phyloP scores from a whole-genome alignment of 768 basidiomycete species.

The Kockovaella imperatae region DNA sequence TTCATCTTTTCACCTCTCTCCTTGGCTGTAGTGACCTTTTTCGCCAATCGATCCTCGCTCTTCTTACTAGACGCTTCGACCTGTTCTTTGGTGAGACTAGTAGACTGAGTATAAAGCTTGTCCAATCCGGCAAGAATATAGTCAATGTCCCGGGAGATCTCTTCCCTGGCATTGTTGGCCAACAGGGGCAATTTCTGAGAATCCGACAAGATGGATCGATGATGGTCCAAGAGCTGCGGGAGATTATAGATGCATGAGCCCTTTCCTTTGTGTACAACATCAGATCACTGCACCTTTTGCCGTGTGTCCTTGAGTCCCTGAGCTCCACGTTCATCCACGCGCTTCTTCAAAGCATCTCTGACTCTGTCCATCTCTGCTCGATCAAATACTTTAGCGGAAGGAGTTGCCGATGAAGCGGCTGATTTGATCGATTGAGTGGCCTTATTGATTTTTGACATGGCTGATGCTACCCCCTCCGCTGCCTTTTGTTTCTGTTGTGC shows the following conservation, averaged over 20 bases:
- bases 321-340: slow-evolving; percentile 10
- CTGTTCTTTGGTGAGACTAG: slow-evolving; percentile 21
- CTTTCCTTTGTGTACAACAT: not conserved
- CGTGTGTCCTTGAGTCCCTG: slow-evolving; percentile 10
- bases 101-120: slow-evolving; percentile 29
- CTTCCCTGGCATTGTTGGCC: slow-evolving; percentile 8
- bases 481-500: not conserved
- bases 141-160: slow-evolving; percentile 28
- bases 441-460: slow-evolving; percentile 7
- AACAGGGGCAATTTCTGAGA: slow-evolving; percentile 12
- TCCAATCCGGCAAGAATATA: slow-evolving; percentile 31
- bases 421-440: not conserved
- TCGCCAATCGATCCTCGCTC: slow-evolving; percentile 21
- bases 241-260: no score
- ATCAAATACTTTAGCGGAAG: slow-evolving; percentile 5
- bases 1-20: slow-evolving; percentile 12
- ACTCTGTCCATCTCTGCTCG: slow-evolving; percentile 9
- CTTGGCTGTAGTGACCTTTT: slow-evolving; percentile 17
- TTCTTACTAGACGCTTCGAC: slow-evolving; percentile 17
- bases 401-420: not conserved
- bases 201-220: slow-evolving; percentile 7
- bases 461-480: slow-evolving; percentile 10
- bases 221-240: not conserved
- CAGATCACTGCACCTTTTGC: not conserved
- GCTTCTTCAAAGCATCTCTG: slow-evolving; percentile 3